Evolutionary conservation across 2,329 filamentous ascomycete species (phyloP), one percentile per base, ranked within the genome.

Genomic region (Xylariales sp.): DNA sequence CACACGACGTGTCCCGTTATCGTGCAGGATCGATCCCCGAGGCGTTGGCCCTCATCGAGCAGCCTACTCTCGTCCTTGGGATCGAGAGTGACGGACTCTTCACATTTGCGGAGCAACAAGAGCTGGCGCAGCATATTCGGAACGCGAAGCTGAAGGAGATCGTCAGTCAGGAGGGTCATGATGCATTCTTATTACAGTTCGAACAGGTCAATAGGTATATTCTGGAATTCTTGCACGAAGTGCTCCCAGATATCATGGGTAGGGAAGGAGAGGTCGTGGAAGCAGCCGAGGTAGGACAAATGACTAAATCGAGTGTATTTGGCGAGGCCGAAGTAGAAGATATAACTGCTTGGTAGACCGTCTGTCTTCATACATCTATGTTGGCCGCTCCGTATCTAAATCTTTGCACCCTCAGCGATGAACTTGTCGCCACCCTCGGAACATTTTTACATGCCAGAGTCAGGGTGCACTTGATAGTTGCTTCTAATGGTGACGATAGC

Each of bases 51-150:
- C 67, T 87, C 59, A 93, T 98, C 43, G 71, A 90, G 58, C 93
- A 98, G 63, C 93, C 93, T 1, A 84, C 87, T 0, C 72, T 98
- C 6, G 88, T 98, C 1, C 74, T 98, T 1, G 93, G 93, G 3
- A 98, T 98, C 45, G 88, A 97, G 64, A 91, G 84, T 40, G 93
- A 98, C 55, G 93, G 93, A 0, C 77, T 98, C 1, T 98, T 98
- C 63, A 97, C 91, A 0, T 97, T 95, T 62, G 89, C 89, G 5
- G 93, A 98, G 68, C 93, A 98, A 67, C 75, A 96, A 62, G 89
- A 97, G 65, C 70, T 98, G 40, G 93, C 91, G 0, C 78, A 82
- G 25, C 80, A 85, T 45, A 88, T 97, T 47, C 84, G 83, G 3
- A 72, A 91, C 53, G 82, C 87, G 1, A 77, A 79, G 9, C 68